Conservation (phyloP, 1,284 basidiomycete species). For the Grifola frondosa region DNA sequence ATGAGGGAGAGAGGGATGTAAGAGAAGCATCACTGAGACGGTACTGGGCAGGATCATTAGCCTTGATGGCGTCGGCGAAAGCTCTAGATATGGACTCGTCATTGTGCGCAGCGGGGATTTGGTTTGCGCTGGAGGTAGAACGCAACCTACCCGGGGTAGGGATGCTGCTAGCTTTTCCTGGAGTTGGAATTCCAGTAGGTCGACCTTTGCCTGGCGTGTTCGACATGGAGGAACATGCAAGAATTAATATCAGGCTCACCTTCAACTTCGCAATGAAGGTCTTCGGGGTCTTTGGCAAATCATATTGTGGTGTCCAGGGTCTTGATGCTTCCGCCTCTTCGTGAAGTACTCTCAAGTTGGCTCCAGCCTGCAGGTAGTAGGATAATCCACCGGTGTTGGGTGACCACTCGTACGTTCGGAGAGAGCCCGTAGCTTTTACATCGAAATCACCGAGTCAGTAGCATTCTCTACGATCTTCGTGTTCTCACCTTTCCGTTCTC, state of each 20-base stretch:
- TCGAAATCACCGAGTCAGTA: no score
- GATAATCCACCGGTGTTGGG: no score
- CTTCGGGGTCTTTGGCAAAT: no score
- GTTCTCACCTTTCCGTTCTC: conserved; percentile 1
- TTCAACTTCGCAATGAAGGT: no score
- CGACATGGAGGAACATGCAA: conserved; percentile 32
- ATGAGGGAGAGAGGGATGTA: conserved; percentile 50
- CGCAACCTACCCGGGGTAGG: conserved; percentile 71
- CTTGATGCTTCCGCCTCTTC: no score
- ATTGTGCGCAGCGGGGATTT: conserved; percentile 38
- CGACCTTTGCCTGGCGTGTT: conserved; percentile 54
- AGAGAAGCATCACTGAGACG: conserved; percentile 40
- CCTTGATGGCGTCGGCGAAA: conserved; percentile 73
- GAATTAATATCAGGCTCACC: no score
- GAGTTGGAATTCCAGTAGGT: conserved; percentile 58
- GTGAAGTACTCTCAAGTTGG: no score
- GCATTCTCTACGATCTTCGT: not conserved
- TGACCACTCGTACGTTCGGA: no score
- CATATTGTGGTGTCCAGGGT: conserved; percentile 11
- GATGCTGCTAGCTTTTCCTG: conserved; percentile 55
- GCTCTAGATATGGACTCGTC: conserved; percentile 61
- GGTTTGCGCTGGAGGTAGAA: conserved; percentile 54
- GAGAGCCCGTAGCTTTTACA: no score
- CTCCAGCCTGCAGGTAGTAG: no score
- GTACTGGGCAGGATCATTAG: conserved; percentile 75